Percentiles rank a stretch among this genome's conserved stretches.
phyloP scores from a whole-genome alignment of 768 basidiomycete genomes.

The Russula compacta region DNA sequence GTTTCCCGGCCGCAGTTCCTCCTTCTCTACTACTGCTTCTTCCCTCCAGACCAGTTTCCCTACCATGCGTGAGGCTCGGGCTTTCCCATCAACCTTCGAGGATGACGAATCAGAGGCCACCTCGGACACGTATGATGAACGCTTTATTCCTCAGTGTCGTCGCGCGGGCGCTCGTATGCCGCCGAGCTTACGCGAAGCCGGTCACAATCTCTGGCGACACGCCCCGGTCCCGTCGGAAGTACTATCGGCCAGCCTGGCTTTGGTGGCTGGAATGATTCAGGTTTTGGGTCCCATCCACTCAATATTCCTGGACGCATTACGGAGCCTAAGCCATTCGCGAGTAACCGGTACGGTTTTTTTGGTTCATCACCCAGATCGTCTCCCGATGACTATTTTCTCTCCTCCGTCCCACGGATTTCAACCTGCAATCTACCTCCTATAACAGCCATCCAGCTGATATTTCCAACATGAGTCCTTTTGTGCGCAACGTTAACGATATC shows the following conservation, averaged over 20 bases:
- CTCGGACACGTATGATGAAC: slow-evolving; percentile 43
- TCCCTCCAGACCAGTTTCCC: slow-evolving; percentile 47
- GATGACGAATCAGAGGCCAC: slow-evolving; percentile 67
- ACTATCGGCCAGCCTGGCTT: slow-evolving; percentile 33
- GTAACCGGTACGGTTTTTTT: slow-evolving; percentile 56
- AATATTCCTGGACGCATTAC: slow-evolving; percentile 50
- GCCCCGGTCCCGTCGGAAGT: slow-evolving; percentile 46
- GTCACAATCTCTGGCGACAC: slow-evolving; percentile 63
- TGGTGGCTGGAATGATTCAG: slow-evolving; percentile 51
- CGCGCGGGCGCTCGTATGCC: slow-evolving; percentile 50
- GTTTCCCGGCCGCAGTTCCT: slow-evolving; percentile 56
- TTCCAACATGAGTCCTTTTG: slow-evolving; percentile 79
- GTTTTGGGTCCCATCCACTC: slow-evolving; percentile 43
- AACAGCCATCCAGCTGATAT: slow-evolving; percentile 40
- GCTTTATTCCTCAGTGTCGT: slow-evolving; percentile 35
- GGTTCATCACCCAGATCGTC: slow-evolving; percentile 49
- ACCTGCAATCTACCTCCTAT: slow-evolving; percentile 25
- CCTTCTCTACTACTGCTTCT: slow-evolving; percentile 47
- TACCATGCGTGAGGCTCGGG: slow-evolving; percentile 52
- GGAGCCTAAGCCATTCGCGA: slow-evolving; percentile 53
- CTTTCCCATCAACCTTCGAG: slow-evolving; percentile 70
- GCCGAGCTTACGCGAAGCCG: slow-evolving; percentile 62
- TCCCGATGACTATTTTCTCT: slow-evolving; percentile 43
- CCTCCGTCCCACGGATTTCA: slow-evolving; percentile 31
- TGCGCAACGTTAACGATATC: slow-evolving; percentile 75